These are phyloP conservation scores for Xylariaceae sp. DNA, from an alignment of 2,329 filamentous ascomycete species.

Conservation along the genomic window DNA sequence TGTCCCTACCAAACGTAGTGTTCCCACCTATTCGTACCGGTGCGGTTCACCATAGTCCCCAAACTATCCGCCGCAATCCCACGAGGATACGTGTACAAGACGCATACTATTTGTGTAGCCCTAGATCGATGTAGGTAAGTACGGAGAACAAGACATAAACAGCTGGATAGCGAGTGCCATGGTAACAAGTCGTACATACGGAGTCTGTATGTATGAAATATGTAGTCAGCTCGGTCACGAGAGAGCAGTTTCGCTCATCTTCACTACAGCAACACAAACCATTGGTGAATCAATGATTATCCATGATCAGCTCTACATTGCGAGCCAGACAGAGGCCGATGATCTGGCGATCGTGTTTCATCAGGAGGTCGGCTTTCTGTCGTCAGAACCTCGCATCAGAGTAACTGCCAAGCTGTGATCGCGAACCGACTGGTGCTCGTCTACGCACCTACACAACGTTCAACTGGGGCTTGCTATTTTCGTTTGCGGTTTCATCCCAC, in stretches of 20 bases:
- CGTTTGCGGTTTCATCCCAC: conserved; percentile 12
- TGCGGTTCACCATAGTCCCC: neutral
- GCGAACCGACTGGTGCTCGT: neutral
- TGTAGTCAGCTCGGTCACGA: neutral
- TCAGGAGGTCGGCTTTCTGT: neutral
- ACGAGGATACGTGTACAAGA: conserved; percentile 7
- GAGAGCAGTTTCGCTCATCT: conserved; percentile 13
- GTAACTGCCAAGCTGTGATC: conserved; percentile 7
- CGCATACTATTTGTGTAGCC: conserved; percentile 4
- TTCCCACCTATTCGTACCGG: too few species aligned
- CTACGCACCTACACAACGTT: neutral
- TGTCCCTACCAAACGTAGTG: too few species aligned
- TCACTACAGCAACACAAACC: neutral
- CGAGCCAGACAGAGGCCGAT: conserved; percentile 12
- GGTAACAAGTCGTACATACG: conserved; percentile 1
- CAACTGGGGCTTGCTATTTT: neutral
- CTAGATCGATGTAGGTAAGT: neutral
- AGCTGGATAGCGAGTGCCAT: conserved; percentile 15
- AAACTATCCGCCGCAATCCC: conserved; percentile 2
- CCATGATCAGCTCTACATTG: conserved; percentile 10
- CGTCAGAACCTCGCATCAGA: conserved; percentile 5
- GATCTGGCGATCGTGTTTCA: conserved; percentile 22
- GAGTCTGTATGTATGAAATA: conserved; percentile 8
- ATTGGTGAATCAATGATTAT: neutral
- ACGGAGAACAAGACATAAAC: neutral